These are phyloP conservation scores for Fusarium pseudonygamai DNA, from an alignment of 2,329 filamentous ascomycete species.

Conservation along the genomic window DNA sequence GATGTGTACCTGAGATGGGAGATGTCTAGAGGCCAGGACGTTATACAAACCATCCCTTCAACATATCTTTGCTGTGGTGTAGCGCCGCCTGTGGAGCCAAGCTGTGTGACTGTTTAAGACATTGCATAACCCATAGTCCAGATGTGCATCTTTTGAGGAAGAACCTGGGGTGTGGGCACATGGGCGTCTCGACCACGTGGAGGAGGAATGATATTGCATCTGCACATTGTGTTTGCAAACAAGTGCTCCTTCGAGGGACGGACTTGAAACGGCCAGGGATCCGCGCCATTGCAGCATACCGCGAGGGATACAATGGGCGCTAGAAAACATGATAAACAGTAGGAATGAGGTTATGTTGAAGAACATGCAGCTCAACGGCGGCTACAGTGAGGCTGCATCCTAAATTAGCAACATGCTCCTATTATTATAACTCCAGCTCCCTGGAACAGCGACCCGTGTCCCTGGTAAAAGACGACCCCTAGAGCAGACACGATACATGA, in stretches of 20 bases:
- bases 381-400: conserved; percentile 51
- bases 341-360: conserved; percentile 37
- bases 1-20: conserved; percentile 1
- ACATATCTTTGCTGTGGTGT: conserved; percentile 5
- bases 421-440: conserved; percentile 23
- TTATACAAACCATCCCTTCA: conserved; percentile 12
- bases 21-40: neutral
- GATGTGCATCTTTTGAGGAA: conserved; percentile 5
- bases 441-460: neutral
- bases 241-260: neutral
- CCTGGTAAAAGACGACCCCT: conserved; percentile 4
- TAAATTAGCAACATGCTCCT: conserved; percentile 49
- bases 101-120: conserved; percentile 21
- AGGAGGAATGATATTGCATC: conserved; percentile 4
- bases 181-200: conserved; percentile 14
- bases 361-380: conserved; percentile 45
- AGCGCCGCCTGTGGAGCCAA: conserved; percentile 23
- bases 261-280: conserved; percentile 14
- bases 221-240: conserved; percentile 3
- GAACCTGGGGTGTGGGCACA: neutral
- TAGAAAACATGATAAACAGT: conserved; percentile 6
- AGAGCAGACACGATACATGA: conserved; percentile 3
- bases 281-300: neutral
- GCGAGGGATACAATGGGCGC: conserved; percentile 30
- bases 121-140: conserved; percentile 23